A percentile compares a stretch with the other conserved stretches of the same genome.
Evolutionary conservation across 176 grass and related monocot species (phyloP).

Genomic region (Lolium multiflorum): DNA sequence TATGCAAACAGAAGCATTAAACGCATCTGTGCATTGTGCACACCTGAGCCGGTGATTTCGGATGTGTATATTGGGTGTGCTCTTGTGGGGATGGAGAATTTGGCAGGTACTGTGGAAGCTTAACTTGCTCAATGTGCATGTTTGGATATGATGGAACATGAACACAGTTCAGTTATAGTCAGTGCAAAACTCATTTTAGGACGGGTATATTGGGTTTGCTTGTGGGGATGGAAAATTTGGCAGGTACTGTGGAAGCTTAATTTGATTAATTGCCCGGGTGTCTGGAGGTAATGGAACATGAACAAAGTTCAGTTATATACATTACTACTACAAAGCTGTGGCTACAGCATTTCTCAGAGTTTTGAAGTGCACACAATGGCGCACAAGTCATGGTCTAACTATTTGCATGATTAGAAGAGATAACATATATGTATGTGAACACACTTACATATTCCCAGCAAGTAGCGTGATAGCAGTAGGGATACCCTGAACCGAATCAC

Average conservation of each 20-base stretch:
- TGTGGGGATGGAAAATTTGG: conserved; percentile 31
- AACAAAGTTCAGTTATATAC: background rate
- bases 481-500: background rate
- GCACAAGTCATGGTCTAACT: background rate
- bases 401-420: background rate
- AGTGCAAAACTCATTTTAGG: background rate
- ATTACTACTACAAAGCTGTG: background rate
- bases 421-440: background rate
- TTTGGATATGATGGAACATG: background rate
- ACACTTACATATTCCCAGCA: conserved; percentile 13
- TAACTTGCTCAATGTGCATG: background rate
- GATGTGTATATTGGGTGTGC: background rate
- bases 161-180: background rate
- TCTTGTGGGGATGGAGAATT: conserved; percentile 32
- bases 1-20: conserved; percentile 42
- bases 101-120: background rate
- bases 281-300: too few relatives aligned
- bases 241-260: background rate
- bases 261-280: background rate
- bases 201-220: background rate
- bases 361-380: background rate
- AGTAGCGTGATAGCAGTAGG: background rate
- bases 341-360: background rate
- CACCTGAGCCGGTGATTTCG: conserved; percentile 12
- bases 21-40: background rate